A percentile compares a stretch with the other conserved stretches of the same genome.
These are phyloP conservation scores for Hygrophoropsis aurantiaca DNA, from an alignment of 768 basidiomycete genomes.

Conservation along the genomic window DNA sequence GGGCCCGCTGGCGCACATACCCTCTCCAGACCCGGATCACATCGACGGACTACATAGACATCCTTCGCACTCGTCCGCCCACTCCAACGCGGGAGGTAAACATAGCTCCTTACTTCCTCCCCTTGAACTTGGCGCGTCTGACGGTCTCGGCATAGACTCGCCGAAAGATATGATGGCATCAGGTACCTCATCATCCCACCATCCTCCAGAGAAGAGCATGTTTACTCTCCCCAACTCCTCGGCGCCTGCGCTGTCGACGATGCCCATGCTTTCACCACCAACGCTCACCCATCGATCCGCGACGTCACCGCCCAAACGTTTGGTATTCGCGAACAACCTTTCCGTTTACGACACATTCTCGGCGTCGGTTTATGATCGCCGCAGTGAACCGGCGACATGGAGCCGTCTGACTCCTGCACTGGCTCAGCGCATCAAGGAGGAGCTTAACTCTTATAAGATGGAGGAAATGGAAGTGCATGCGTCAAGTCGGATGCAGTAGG, in stretches of 20 bases:
- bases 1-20: constrained; percentile 80
- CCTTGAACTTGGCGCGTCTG: constrained; percentile 53
- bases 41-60: constrained; percentile 85
- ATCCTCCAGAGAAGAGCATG: constrained; percentile 47
- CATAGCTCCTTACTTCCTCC: constrained; percentile 47
- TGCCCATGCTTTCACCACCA: constrained; percentile 42
- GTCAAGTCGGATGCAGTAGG: constrained; percentile 86
- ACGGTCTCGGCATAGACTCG: constrained; percentile 30
- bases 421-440: constrained; percentile 97
- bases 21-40: constrained; percentile 80
- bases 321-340: constrained; percentile 89
- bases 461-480: constrained; percentile 99
- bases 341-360: constrained; percentile 98
- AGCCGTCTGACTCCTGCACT: constrained; percentile 92
- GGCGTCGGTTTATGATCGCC: constrained; percentile 84
- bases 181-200: constrained; percentile 34
- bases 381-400: constrained; percentile 96
- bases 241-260: constrained; percentile 77
- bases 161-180: constrained; percentile 41
- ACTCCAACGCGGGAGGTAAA: constrained; percentile 29
- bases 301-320: constrained; percentile 65
- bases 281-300: constrained; percentile 71
- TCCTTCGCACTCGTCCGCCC: constrained; percentile 51
- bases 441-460: constrained; percentile 98
- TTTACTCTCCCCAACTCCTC: constrained; percentile 89